Base-by-base conservation (phyloP, 257 asterid species). In the Lycium ferocissimum region DNA sequence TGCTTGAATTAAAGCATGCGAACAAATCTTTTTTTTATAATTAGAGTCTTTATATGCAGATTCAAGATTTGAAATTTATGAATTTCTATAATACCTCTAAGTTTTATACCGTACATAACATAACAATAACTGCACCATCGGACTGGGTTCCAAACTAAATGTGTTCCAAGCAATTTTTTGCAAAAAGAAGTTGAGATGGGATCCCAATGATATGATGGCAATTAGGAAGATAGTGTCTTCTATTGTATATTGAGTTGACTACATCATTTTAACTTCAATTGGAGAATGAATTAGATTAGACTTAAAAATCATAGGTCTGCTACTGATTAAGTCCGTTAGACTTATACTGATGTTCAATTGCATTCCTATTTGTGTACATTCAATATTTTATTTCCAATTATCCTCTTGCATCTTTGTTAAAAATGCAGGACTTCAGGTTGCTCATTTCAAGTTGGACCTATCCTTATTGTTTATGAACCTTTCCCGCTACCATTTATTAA, bases 371-470 rank as follows among this genome's bases (percentile, higher is more conserved):
- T 1, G 9, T 33, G 1, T 26, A 10, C 80, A 20, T 5, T 12
- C n/a, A 5, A 49, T 73, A 20, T 49, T 12, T 49, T 20, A 9
- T 75, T 73, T 11, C 2, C 40, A 75, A 7, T 75, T 3, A 45
- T 11, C 18, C 33, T 83, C 18, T 54, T 33, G 56, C 43, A 85
- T 83, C 38, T 26, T 57, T 18, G 33, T 57, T 22, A 9, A 57
- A 22, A 83, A 57, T 86, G 87, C 91, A 96, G 99, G 98, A 96
- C 97, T 26, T 88, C 94, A 0, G 91, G 87, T 33, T 95, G 98
- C 91, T 88, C 97, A 13, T 95, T 95, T 86, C 97, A 92, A 87
- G 90, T 96, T 20, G 99, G 99, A 58, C 98, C 99, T 1, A 87
- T 96, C 66, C 90, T 96, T 9, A 88, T 95, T 35, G 79, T 91